Evolutionary conservation across 2,329 filamentous ascomycete genomes (phyloP), one percentile per base, ranked within the genome.

Genomic region (Lanzia echinophila): DNA sequence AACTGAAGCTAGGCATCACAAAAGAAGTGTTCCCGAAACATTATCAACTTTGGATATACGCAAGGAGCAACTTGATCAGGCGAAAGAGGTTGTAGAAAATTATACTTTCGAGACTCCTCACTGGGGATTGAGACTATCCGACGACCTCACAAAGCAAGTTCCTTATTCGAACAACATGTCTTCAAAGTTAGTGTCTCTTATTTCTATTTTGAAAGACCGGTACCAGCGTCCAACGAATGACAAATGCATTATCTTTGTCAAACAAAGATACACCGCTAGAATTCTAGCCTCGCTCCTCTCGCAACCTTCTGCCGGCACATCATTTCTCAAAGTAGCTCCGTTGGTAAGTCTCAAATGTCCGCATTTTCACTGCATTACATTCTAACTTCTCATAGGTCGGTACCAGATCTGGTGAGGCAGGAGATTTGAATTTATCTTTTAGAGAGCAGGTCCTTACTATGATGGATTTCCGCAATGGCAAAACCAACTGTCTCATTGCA

Each of bases 241-340:
- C 28, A 83, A 84, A 56, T 95, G 90, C 64, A 95, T 99, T 53
- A 81, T 97, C 0, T 97, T 99, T 68, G 90, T 95, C 0, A 78
- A 89, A 57, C 79, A 86, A 66, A 78, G 90, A 39, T 82, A 87
- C 59, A 92, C 90, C 0, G 92, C 91, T 1, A 79, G 82, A 17
- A 70, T 95, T 15, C 73, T 99, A 1, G 73, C 79, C 1, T 82
- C 86, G 42, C 73, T 95, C 0, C 86, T 95, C 57, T 69, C 70
- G 36, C 75, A 79, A 17, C 64, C 73, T 1, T 67, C 70, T 1
- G 74, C 90, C 54, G 72, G 74, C 1, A 78, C 86, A 4, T 72
- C 74, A 0, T 75, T 84, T 56, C 72, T 94, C 56, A 76, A 72
- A 10, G 74, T 81, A 3, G 83, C 80, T 6, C 74, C 82, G 13